Evolutionary conservation across 495 filamentous ascomycete genomes (phyloP), one percentile per base, ranked within the genome.

Genomic region (Patellaria atrata): DNA sequence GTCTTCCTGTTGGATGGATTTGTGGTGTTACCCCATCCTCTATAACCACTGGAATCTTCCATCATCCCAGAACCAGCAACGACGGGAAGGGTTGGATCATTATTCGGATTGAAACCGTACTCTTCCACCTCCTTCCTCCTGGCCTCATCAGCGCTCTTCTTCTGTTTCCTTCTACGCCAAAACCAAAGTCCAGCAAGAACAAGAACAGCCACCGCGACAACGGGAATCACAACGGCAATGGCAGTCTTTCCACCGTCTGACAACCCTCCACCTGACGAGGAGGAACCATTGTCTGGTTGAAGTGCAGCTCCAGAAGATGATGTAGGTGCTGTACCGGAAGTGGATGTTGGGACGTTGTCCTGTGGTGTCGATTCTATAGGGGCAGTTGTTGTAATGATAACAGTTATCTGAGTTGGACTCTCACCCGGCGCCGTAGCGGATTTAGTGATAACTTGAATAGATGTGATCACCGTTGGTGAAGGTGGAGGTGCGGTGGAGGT

Each of bases 41-140:
- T 69, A 55, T 97, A 97, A 19, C 89, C 89, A 6, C 71, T 64
- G 17, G 60, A 63, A 38, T 66, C 71, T 37, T 82, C 79, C 54
- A 39, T 50, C 65, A 44, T 62, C 37, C 57, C 53, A 1, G 53
- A 32, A 5, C 54, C 70, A 4, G 57, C 61, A n/a, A 81, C 64
- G 4, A 66, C 67, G 15, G 85, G 83, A 3, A 87, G 59, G 3
- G 79, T 79, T 1, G 89, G 85, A 50, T 93, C 86, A 36, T 82
- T 72, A 57, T 94, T 96, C 5, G 87, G 89, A 52, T 94, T 96
- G 63, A 84, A 94, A 14, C 76, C 77, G 53, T 94, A 94, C 46
- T 94, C 89, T 53, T 94, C 87, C 2, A 93, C 81, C 52, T 96
- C 91, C 56, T 94, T 93, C 35, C 85, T 70, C 34, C 89, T 68